These are phyloP conservation scores for Leishmania mexicana DNA, from an alignment of 208 protist genomes.

Conservation along the genomic window DNA sequence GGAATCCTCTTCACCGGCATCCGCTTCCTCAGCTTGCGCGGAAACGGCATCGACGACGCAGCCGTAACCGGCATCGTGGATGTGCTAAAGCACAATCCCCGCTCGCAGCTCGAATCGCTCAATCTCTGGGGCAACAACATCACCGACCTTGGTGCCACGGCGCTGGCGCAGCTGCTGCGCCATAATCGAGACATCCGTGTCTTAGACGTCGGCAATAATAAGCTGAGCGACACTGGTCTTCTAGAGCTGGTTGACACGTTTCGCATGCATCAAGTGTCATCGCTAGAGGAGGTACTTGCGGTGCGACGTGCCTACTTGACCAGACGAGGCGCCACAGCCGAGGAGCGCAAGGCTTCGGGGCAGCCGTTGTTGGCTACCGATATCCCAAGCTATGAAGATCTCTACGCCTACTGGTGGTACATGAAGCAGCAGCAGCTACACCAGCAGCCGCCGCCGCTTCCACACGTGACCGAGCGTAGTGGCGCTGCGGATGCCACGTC, in stretches of 20 bases:
- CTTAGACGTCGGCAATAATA: slow-evolving; percentile 86
- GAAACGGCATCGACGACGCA: slow-evolving; percentile 79
- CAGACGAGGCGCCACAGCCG: slow-evolving; percentile 49
- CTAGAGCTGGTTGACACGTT: slow-evolving; percentile 67
- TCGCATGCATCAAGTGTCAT: slow-evolving; percentile 65
- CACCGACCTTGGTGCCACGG: slow-evolving; percentile 61
- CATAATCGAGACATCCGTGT: slow-evolving; percentile 62
- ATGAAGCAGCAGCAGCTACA: slow-evolving; percentile 27
- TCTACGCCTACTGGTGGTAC: slow-evolving; percentile 69
- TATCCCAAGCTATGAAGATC: slow-evolving; percentile 75
- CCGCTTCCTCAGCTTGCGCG: slow-evolving; percentile 76
- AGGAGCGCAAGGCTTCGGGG: slow-evolving; percentile 48
- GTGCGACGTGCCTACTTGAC: slow-evolving; percentile 56
- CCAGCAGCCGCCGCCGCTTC: not conserved
- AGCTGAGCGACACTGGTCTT: slow-evolving; percentile 72
- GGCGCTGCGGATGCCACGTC: not conserved
- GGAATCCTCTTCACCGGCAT: slow-evolving; percentile 78
- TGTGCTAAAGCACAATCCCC: slow-evolving; percentile 50
- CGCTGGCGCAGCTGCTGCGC: slow-evolving; percentile 61
- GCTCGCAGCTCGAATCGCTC: slow-evolving; percentile 76
- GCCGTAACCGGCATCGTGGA: slow-evolving; percentile 45
- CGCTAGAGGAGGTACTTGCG: slow-evolving; percentile 45
- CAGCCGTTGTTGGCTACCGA: slow-evolving; percentile 28
- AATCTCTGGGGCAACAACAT: slow-evolving; percentile 91
- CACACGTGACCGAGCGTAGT: not conserved